Percentiles rank a stretch among this genome's conserved stretches.
These are phyloP conservation scores for Pseudogymnoascus sp. DNA, from an alignment of 2,329 filamentous ascomycete genomes.

Conservation along the genomic window DNA sequence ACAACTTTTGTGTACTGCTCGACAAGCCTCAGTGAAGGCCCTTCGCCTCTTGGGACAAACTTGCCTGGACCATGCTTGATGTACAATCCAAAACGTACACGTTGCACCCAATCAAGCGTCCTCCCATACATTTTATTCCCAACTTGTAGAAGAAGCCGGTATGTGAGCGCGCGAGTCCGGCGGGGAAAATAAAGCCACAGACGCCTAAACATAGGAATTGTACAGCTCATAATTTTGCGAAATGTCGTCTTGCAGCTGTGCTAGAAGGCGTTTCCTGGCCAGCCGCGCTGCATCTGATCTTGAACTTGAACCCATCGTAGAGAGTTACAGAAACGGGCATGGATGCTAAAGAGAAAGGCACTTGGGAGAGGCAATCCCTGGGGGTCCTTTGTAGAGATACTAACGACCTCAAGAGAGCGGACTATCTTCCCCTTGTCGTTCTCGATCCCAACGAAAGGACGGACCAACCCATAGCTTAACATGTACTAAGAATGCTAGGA, in stretches of 20 bases:
- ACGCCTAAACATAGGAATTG: neutral
- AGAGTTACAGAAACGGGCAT: slow-evolving; percentile 14
- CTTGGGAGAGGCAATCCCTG: slow-evolving; percentile 7
- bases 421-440: neutral
- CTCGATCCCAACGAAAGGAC: neutral
- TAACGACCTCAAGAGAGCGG: neutral
- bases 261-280: neutral
- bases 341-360: slow-evolving; percentile 8
- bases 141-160: slow-evolving; percentile 7
- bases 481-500: neutral
- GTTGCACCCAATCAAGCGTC: slow-evolving; percentile 2
- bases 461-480: neutral
- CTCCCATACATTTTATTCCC: slow-evolving; percentile 10
- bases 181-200: slow-evolving; percentile 9
- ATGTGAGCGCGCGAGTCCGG: neutral
- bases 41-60: slow-evolving; percentile 1
- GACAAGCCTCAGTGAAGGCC: slow-evolving; percentile 10
- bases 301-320: neutral
- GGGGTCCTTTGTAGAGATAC: neutral
- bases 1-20: slow-evolving; percentile 9
- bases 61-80: slow-evolving; percentile 13
- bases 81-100: slow-evolving; percentile 14
- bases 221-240: neutral
- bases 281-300: neutral
- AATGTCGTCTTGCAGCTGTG: neutral